Evolutionary conservation across 2,329 filamentous ascomycete species (phyloP), one percentile per base, ranked within the genome.

Genomic region (Epichloe typhina): DNA sequence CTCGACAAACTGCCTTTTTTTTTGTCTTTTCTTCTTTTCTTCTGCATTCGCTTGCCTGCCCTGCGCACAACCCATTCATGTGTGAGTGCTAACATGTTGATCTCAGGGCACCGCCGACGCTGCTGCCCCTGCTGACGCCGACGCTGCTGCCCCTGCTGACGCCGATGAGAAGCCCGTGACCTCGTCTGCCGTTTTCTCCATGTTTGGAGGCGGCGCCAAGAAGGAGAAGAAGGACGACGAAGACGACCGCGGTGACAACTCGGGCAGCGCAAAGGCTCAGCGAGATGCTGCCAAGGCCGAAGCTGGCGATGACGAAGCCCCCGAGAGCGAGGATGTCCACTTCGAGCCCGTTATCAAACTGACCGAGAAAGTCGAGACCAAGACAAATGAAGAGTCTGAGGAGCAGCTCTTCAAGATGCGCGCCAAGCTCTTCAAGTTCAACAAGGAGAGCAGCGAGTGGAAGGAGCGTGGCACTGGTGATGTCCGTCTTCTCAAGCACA

Each of bases 351-450:
- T 98, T 60, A 87, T 95, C 65, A 90, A 83, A 73, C 78, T 98
- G 65, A 97, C 91, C 56, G 88, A 98, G 77, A 93, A 94, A 76
- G 85, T 97, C 63, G 91, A 97, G 66, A 86, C 82, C 66, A 95
- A 95, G 80, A 97, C 93, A 70, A 95, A 96, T 74, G 93, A 98
- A 73, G 93, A 98, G 77, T 81, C 84, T 44, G 93, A 98, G 77
- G 90, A 97, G 76, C 88, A 95, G 75, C 77, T 82, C 39, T 98
- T 97, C 83, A 97, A 97, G 84, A 96, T 97, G 91, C 88, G 93
- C 63, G 93, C 93, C 66, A 98, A 98, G 82, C 85, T 98, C 58
- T 98, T 98, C 84, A 91, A 90, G 75, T 98, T 97, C 69, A 84
- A 95, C 72, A 82, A 86, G 61, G 88, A 95, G 50, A 81, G 79